phyloP scores from a whole-genome alignment of 2,329 filamentous ascomycete genomes.

The Fragosphaeria purpurea region DNA sequence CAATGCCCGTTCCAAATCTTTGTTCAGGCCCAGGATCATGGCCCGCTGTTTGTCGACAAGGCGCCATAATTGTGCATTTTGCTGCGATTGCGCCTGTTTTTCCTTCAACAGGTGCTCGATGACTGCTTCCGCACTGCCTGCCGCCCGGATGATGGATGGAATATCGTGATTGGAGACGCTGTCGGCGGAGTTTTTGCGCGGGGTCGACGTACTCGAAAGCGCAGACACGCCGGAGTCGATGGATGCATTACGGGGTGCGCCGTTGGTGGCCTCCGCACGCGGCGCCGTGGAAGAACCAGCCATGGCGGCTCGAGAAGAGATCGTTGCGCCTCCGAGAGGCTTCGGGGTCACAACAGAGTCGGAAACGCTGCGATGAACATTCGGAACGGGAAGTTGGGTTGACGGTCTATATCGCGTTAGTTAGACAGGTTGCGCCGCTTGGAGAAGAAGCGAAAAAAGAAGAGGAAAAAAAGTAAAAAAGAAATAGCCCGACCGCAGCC shows the following conservation, averaged over 20 bases:
- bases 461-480: background rate
- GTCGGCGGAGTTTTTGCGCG: conserved; percentile 49
- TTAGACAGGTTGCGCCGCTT: no score
- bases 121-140: conserved; percentile 80
- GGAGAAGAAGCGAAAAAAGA: background rate
- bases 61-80: conserved; percentile 90
- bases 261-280: conserved; percentile 29
- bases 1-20: conserved; percentile 79
- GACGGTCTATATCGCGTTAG: conserved; percentile 17
- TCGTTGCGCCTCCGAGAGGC: conserved; percentile 30
- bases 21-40: conserved; percentile 89
- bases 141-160: conserved; percentile 66
- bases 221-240: conserved; percentile 89
- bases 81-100: conserved; percentile 77
- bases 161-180: conserved; percentile 61
- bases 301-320: conserved; percentile 33
- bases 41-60: conserved; percentile 92
- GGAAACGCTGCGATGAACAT: conserved; percentile 39
- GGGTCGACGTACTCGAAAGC: conserved; percentile 51
- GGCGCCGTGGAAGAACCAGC: conserved; percentile 33
- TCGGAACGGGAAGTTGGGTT: conserved; percentile 26
- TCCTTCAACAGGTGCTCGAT: conserved; percentile 84
- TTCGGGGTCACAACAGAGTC: conserved; percentile 32
- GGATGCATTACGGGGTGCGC: conserved; percentile 63
- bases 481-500: conserved; percentile 1